A percentile compares a stretch with the other conserved stretches of the same genome.
Evolutionary conservation across 2,329 filamentous ascomycete species (phyloP).

Genomic region (Fusarium falciforme): DNA sequence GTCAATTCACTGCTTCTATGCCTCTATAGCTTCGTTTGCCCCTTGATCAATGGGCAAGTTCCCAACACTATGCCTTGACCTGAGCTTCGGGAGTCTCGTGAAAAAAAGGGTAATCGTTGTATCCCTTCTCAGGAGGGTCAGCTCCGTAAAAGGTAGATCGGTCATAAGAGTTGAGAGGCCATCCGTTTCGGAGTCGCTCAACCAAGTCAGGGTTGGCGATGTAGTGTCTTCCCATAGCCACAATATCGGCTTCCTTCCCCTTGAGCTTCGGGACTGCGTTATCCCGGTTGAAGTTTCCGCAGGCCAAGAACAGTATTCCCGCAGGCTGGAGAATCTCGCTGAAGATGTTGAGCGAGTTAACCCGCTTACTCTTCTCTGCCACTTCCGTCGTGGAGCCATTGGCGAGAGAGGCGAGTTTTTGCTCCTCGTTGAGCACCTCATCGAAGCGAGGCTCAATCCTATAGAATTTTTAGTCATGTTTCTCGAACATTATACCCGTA

Average conservation of each 20-base stretch:
- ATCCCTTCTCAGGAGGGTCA: constrained; percentile 38
- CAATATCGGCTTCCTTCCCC: constrained; percentile 41
- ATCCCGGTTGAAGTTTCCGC: constrained; percentile 57
- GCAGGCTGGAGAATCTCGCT: constrained; percentile 52
- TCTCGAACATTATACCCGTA: background rate
- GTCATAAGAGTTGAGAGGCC: constrained; percentile 53
- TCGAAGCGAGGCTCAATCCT: constrained; percentile 61
- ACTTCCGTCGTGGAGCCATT: background rate
- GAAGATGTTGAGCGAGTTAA: constrained; percentile 54
- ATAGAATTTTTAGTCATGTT: no score
- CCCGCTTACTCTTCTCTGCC: constrained; percentile 26
- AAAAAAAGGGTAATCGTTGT: constrained; percentile 44
- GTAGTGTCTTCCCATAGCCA: constrained; percentile 48
- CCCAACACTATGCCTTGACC: background rate
- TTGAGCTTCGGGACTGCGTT: constrained; percentile 55
- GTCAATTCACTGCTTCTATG: background rate
- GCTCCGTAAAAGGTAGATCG: constrained; percentile 53
- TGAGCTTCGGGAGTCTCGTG: background rate
- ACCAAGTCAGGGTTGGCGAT: constrained; percentile 51
- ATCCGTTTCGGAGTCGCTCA: constrained; percentile 50
- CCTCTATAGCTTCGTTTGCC: background rate
- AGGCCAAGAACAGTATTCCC: constrained; percentile 60
- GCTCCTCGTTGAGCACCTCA: constrained; percentile 57
- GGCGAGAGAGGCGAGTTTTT: constrained; percentile 55
- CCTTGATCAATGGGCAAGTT: background rate